Evolutionary conservation across 352 stramenopile species (phyloP).

Genomic region (Vaucheria bursata): DNA sequence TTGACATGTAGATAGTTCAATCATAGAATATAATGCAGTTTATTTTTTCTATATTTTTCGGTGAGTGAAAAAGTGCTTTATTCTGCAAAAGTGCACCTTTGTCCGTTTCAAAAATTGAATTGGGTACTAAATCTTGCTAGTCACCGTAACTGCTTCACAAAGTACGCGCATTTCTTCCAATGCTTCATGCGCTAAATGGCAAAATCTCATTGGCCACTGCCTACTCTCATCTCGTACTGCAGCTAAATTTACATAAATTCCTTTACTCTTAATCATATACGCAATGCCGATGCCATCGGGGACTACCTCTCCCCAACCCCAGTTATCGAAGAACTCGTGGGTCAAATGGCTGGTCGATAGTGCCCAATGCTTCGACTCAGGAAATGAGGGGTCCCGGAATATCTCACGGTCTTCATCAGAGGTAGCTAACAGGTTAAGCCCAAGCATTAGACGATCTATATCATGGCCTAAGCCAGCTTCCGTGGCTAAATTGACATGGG

Average conservation of each 20-base stretch:
- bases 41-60: too few species aligned
- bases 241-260: constrained; percentile 89
- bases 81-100: too few species aligned
- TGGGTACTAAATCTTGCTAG: too few species aligned
- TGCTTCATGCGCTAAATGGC: constrained; percentile 78
- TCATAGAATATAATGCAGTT: too few species aligned
- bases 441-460: constrained; percentile 65
- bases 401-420: constrained; percentile 76
- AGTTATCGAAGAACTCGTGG: constrained; percentile 75
- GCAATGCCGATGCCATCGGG: constrained; percentile 85
- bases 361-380: constrained; percentile 83
- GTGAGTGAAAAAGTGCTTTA: too few species aligned
- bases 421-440: constrained; percentile 82
- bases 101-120: too few species aligned
- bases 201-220: constrained; percentile 69
- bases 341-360: constrained; percentile 89
- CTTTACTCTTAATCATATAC: constrained; percentile 85
- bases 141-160: constrained; percentile 59
- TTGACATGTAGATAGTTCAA: too few species aligned
- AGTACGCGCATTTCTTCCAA: constrained; percentile 88
- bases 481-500: constrained; percentile 80
- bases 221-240: constrained; percentile 67
- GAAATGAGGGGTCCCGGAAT: constrained; percentile 83
- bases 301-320: constrained; percentile 92
- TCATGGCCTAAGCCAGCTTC: constrained; percentile 63